These are phyloP conservation scores for Physaria fendleri DNA, from an alignment of 345 rosid species.

Conservation along the genomic window DNA sequence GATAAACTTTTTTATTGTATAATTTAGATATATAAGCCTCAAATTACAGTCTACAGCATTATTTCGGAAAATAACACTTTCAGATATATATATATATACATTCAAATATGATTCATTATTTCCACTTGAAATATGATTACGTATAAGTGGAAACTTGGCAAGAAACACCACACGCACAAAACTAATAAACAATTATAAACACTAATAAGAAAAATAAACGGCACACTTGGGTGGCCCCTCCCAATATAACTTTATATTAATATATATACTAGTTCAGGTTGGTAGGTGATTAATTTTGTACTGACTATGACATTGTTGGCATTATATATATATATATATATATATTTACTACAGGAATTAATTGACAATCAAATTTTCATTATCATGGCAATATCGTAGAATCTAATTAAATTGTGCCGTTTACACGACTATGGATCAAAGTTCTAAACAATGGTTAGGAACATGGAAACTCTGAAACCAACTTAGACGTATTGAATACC, in stretches of 20 bases:
- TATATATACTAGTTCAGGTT: conserved; percentile 29
- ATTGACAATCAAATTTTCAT: not conserved
- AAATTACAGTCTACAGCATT: no score
- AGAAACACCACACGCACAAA: conserved; percentile 22
- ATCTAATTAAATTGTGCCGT: conserved; percentile 21
- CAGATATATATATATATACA: no score
- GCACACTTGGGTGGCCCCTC: conserved; percentile 25
- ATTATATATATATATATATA: conserved; percentile 4
- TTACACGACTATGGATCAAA: not conserved
- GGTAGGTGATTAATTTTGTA: conserved; percentile 22
- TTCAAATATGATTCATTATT: no score
- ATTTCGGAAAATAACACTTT: no score
- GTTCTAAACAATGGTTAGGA: not conserved
- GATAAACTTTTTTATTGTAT: no score
- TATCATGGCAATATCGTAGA: not conserved
- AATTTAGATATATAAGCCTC: no score
- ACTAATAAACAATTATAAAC: not conserved
- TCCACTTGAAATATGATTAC: conserved; percentile 1
- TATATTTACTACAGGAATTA: not conserved
- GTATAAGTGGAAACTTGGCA: conserved; percentile 26
- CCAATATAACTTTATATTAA: conserved; percentile 15
- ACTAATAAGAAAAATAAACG: conserved; percentile 6
- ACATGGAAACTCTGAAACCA: not conserved
- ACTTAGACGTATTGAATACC: not conserved
- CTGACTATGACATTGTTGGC: conserved; percentile 28